These are phyloP conservation scores for Plasmodium knowlesi DNA, from an alignment of 169 alveolate species.

Conservation along the genomic window DNA sequence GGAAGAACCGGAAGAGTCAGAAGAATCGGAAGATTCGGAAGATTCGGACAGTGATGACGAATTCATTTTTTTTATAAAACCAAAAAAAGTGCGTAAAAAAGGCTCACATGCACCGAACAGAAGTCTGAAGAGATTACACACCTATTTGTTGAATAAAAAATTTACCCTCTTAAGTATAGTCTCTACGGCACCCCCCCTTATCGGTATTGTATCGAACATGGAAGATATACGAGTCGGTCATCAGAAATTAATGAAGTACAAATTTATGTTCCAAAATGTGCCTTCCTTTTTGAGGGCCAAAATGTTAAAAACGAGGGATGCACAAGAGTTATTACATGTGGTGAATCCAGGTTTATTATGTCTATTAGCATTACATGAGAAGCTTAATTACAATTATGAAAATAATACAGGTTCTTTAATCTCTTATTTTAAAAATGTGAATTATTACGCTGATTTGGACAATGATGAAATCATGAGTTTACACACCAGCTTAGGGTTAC, in stretches of 20 bases:
- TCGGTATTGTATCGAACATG: conserved; percentile 30
- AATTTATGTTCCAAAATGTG: background rate
- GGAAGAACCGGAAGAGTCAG: conserved; percentile 1
- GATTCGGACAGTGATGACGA: background rate
- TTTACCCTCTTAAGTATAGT: conserved; percentile 13
- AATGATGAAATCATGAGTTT: conserved; percentile 58
- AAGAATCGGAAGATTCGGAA: background rate
- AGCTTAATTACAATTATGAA: conserved; percentile 24
- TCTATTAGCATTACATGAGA: conserved; percentile 39
- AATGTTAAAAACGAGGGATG: conserved; percentile 42
- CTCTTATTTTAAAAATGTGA: conserved; percentile 30
- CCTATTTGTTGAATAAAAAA: conserved; percentile 39
- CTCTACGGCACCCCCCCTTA: conserved; percentile 51
- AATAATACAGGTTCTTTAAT: conserved; percentile 42
- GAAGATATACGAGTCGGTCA: conserved; percentile 67
- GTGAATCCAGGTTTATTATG: conserved; percentile 44
- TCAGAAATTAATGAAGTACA: conserved; percentile 29
- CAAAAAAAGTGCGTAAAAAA: background rate
- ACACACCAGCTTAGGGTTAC: conserved; percentile 43
- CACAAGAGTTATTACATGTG: conserved; percentile 30
- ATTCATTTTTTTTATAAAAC: background rate
- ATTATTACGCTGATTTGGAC: conserved; percentile 65
- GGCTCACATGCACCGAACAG: background rate
- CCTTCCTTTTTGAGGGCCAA: conserved; percentile 15
- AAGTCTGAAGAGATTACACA: conserved; percentile 40